These are phyloP conservation scores for Suhomyces wounanorum DNA, from an alignment of 1,139 yeast species.

Conservation along the genomic window DNA sequence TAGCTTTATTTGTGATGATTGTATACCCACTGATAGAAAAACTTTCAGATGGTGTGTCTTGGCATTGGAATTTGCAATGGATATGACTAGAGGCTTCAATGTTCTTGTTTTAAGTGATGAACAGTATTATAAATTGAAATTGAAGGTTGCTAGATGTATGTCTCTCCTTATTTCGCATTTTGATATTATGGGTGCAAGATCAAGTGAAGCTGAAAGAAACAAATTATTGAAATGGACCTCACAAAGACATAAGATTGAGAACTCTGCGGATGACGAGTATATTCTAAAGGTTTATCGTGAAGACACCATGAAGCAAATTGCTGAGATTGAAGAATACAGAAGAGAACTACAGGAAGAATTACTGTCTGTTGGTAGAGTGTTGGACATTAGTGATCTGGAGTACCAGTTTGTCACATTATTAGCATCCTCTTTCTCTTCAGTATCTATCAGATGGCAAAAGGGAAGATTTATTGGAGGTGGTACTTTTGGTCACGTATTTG, in stretches of 20 bases:
- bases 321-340: conserved; percentile 59
- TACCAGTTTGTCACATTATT: conserved; percentile 83
- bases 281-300: conserved; percentile 56
- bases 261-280: conserved; percentile 64
- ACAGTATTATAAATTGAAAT: conserved; percentile 70
- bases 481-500: conserved; percentile 90
- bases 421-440: conserved; percentile 87
- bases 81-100: conserved; percentile 88
- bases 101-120: conserved; percentile 78
- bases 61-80: conserved; percentile 95
- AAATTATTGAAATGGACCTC: conserved; percentile 54
- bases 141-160: conserved; percentile 94
- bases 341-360: conserved; percentile 49
- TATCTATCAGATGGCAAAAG: conserved; percentile 96
- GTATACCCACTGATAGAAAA: conserved; percentile 86
- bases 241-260: conserved; percentile 48
- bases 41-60: conserved; percentile 96
- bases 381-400: conserved; percentile 85
- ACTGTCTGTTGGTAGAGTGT: conserved; percentile 77
- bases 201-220: conserved; percentile 75
- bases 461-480: conserved; percentile 95
- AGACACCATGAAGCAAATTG: conserved; percentile 60
- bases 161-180: conserved; percentile 90
- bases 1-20: conserved; percentile 88
- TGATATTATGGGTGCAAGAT: conserved; percentile 97